These are phyloP conservation scores for Phialemonium atrogriseum DNA, from an alignment of 2,329 filamentous ascomycete species.

Conservation along the genomic window DNA sequence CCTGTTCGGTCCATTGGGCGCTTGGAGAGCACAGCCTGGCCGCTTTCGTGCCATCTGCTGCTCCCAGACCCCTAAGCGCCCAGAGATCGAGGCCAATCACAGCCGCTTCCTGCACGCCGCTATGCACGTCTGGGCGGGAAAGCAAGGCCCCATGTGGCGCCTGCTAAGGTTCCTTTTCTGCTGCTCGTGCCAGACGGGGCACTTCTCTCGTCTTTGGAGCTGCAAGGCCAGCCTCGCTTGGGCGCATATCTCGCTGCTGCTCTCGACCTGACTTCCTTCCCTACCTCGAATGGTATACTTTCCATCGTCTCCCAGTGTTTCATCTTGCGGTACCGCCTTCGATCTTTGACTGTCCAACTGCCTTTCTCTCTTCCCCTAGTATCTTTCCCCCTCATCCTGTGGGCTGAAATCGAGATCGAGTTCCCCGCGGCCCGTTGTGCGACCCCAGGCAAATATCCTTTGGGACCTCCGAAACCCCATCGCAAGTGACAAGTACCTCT, in stretches of 20 bases:
- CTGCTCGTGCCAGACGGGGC: neutral
- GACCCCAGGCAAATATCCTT: slow-evolving; percentile 3
- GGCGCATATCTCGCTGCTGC: neutral
- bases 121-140: slow-evolving; percentile 2
- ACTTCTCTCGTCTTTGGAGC: slow-evolving; percentile 3
- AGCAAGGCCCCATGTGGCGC: slow-evolving; percentile 7
- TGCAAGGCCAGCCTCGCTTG: too few relatives aligned
- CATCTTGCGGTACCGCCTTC: slow-evolving; percentile 1
- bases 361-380: neutral
- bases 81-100: slow-evolving; percentile 15
- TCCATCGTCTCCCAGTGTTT: too few relatives aligned
- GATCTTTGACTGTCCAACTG: neutral
- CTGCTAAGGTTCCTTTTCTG: neutral
- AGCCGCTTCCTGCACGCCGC: slow-evolving; percentile 3
- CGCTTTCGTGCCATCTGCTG: slow-evolving; percentile 5
- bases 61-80: slow-evolving; percentile 12
- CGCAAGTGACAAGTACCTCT: neutral
- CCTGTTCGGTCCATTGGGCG: too few relatives aligned
- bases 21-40: too few relatives aligned
- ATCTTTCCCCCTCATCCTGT: neutral
- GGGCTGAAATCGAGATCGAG: slow-evolving; percentile 1
- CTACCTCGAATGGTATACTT: too few relatives aligned
- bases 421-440: slow-evolving; percentile 3
- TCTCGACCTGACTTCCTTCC: too few relatives aligned
- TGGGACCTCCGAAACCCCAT: neutral